Evolutionary conservation across 2,329 filamentous ascomycete species (phyloP).

Genomic region (Cordyceps javanica): DNA sequence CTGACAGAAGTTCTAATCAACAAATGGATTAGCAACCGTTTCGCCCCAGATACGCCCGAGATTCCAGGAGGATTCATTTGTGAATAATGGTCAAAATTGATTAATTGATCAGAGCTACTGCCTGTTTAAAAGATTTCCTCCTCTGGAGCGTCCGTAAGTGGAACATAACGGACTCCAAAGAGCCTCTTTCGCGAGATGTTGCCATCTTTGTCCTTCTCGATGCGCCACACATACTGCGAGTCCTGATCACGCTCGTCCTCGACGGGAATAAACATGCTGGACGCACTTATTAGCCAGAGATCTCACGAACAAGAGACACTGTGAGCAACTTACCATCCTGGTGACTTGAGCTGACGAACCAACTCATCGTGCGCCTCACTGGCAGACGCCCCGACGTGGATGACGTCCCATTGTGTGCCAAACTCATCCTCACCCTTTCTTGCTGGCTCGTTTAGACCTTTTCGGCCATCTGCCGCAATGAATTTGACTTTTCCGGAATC

Average conservation of each 20-base stretch:
- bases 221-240: constrained; percentile 63
- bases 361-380: constrained; percentile 64
- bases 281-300: constrained; percentile 17
- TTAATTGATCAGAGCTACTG: too few species aligned
- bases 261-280: constrained; percentile 70
- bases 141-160: constrained; percentile 62
- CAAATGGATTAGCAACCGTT: too few species aligned
- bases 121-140: constrained; percentile 10
- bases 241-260: constrained; percentile 43
- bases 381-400: constrained; percentile 90
- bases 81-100: too few species aligned
- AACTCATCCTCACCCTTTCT: constrained; percentile 40
- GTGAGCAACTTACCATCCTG: constrained; percentile 54
- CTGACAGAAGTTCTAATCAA: too few species aligned
- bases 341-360: constrained; percentile 69
- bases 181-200: constrained; percentile 53
- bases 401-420: constrained; percentile 71
- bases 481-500: constrained; percentile 62
- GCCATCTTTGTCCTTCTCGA: constrained; percentile 66
- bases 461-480: constrained; percentile 66
- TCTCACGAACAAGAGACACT: constrained; percentile 12
- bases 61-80: too few species aligned
- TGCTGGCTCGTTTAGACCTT: constrained; percentile 48
- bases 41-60: too few species aligned
- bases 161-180: constrained; percentile 72